Base-by-base conservation (phyloP, 2,329 filamentous ascomycete species). In the Pseudocercospora eumusae region DNA sequence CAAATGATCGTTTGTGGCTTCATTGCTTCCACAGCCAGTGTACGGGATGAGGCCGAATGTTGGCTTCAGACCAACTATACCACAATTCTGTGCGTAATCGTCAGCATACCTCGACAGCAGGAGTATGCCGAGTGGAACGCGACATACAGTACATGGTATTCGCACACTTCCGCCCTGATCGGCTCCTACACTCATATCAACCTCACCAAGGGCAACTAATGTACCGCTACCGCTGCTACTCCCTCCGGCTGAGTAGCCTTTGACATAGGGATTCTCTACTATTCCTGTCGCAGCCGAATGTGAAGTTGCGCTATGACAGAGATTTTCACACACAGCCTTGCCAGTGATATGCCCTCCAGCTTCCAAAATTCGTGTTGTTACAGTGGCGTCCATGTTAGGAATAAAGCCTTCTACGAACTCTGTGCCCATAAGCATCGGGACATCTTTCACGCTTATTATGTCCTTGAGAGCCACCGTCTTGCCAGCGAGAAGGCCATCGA, bases 31-130 rank as follows among this genome's bases (percentile, higher is more conserved):
- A 7, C 80, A 79, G 0, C 80, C 81, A 0, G 81, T 83, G 63
- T 83, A 83, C 0, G 81, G 81, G 1, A 83, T 75, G 1, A 83
- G 70, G 0, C 81, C 81, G 66, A 79, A 76, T 0, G 81, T 83
- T 0, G 81, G 77, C 63, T 84, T 84, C 54, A 74, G 63, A 28
- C 72, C 74, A 6, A 75, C 69, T 49, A 72, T 71, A 42, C 76
- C 76, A 59, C 76, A 77, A 42, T 75, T 74, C 45, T 49, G 21
- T 20, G 23, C 21, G 3, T 25, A 10, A 4, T 21, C 18, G 45
- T 49, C 45, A 49, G 45, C 45, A 49, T 10, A 49, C 1, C 7
- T 23, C 45, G 11, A 13, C 1, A 25, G 9, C 11, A 25, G 18
- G 20, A 21, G 1, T 49, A 2, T n/a, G 4, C 15, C 1, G 13